phyloP scores from a whole-genome alignment of 2,329 filamentous ascomycete genomes.

The Cordyceps javanica region DNA sequence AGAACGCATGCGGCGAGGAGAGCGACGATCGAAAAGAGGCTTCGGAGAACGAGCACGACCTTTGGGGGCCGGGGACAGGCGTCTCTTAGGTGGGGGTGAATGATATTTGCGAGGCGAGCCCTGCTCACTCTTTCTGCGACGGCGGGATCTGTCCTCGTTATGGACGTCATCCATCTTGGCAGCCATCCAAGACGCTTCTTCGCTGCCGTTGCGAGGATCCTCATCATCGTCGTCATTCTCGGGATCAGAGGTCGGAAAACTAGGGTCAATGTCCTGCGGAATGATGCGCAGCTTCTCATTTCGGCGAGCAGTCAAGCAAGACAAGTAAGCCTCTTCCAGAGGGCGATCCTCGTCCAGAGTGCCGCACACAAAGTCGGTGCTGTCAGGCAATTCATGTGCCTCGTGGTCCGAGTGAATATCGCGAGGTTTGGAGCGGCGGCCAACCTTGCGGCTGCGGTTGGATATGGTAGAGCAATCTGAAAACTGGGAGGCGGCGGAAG shows the following conservation, averaged over 20 bases:
- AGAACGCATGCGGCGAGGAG: constrained; percentile 64
- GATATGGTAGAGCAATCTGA: constrained; percentile 59
- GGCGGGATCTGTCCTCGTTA: constrained; percentile 45
- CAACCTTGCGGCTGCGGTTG: constrained; percentile 24
- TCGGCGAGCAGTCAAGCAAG: constrained; percentile 73
- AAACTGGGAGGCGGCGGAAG: constrained; percentile 39
- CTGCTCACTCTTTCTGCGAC: constrained; percentile 44
- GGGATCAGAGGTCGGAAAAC: constrained; percentile 89
- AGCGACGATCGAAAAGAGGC: constrained; percentile 58
- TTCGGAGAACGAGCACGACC: constrained; percentile 34
- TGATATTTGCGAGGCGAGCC: constrained; percentile 39
- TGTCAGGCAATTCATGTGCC: constrained; percentile 85
- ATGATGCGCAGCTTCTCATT: constrained; percentile 74
- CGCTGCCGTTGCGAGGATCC: constrained; percentile 57
- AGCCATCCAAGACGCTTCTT: constrained; percentile 63
- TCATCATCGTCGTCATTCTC: constrained; percentile 76
- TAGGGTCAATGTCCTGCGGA: constrained; percentile 96
- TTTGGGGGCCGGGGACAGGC: constrained; percentile 32
- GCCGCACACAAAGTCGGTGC: constrained; percentile 98
- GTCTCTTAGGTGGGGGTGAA: constrained; percentile 39
- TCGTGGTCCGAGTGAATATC: constrained; percentile 31
- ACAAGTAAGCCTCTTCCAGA: constrained; percentile 88
- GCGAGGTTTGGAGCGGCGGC: constrained; percentile 23
- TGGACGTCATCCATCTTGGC: constrained; percentile 65
- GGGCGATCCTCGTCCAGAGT: constrained; percentile 93